phyloP scores from a whole-genome alignment of 1,139 yeast genomes.

The Protomyces gravidus region DNA sequence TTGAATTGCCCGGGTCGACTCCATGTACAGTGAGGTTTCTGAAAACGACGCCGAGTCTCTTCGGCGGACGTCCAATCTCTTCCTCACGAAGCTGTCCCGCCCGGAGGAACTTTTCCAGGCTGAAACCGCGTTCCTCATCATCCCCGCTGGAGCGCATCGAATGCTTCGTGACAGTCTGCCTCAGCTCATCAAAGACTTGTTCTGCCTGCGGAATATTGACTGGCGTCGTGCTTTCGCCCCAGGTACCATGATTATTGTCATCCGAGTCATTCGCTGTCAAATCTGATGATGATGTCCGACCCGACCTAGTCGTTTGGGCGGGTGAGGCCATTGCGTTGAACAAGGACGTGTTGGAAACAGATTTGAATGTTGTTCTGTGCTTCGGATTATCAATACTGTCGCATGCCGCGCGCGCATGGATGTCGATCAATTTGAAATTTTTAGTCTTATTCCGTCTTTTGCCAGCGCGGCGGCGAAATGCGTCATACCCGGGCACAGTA shows the following conservation, averaged over 20 bases:
- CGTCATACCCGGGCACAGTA: too few species aligned
- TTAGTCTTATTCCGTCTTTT: too few species aligned
- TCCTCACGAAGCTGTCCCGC: constrained; percentile 30
- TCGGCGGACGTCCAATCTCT: constrained; percentile 49
- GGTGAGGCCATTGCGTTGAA: too few species aligned
- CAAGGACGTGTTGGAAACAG: too few species aligned
- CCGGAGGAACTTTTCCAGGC: constrained; percentile 8
- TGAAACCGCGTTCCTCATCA: constrained; percentile 18
- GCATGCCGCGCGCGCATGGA: too few species aligned
- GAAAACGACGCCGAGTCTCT: constrained; percentile 51
- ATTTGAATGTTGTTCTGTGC: too few species aligned
- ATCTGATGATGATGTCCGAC: not conserved
- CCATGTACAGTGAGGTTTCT: constrained; percentile 49
- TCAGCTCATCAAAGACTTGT: constrained; percentile 33
- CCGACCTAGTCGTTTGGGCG: not conserved
- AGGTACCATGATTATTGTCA: not conserved
- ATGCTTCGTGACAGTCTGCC: constrained; percentile 32
- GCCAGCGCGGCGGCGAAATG: too few species aligned
- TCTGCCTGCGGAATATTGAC: constrained; percentile 32
- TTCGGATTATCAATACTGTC: too few species aligned
- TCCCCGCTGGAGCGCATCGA: constrained; percentile 10
- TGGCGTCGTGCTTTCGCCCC: not conserved
- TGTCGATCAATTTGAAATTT: too few species aligned
- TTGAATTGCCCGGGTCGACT: constrained; percentile 52
- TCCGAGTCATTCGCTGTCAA: not conserved